phyloP scores from a whole-genome alignment of 1,284 basidiomycete genomes.

The Schizopora paradoxa region DNA sequence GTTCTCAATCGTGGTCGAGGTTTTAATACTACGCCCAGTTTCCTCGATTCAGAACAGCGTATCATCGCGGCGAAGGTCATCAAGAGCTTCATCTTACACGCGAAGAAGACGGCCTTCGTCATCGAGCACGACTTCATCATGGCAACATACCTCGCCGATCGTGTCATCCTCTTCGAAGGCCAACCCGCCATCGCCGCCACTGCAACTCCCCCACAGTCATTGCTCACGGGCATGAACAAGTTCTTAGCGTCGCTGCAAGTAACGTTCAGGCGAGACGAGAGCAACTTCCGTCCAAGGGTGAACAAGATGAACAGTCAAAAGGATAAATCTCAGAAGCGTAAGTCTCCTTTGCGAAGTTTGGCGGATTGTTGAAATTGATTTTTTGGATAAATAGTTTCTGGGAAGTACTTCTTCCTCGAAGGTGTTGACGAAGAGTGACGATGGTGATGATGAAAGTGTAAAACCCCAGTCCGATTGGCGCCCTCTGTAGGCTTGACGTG shows the following conservation, averaged over 20 bases:
- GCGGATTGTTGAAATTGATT: slow-evolving; percentile 8
- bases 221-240: slow-evolving; percentile 85
- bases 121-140: slow-evolving; percentile 99
- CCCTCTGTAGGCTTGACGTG: background rate
- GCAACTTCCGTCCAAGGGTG: slow-evolving; percentile 89
- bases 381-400: slow-evolving; percentile 44
- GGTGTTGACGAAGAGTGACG: slow-evolving; percentile 25
- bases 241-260: slow-evolving; percentile 92
- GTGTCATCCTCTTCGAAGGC: slow-evolving; percentile 94
- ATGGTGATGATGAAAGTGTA: background rate
- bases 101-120: slow-evolving; percentile 95
- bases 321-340: slow-evolving; percentile 91
- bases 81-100: slow-evolving; percentile 90
- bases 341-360: slow-evolving; percentile 23
- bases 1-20: background rate
- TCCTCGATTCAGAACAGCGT: slow-evolving; percentile 97
- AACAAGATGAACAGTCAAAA: slow-evolving; percentile 93
- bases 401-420: slow-evolving; percentile 90
- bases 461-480: background rate
- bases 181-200: slow-evolving; percentile 77
- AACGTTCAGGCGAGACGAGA: slow-evolving; percentile 94
- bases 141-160: slow-evolving; percentile 95
- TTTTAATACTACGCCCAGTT: slow-evolving; percentile 40
- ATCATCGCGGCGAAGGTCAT: slow-evolving; percentile 96
- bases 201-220: slow-evolving; percentile 83